phyloP scores from a whole-genome alignment of 2,329 filamentous ascomycete genomes.

The Gaeumannomyces tritici region DNA sequence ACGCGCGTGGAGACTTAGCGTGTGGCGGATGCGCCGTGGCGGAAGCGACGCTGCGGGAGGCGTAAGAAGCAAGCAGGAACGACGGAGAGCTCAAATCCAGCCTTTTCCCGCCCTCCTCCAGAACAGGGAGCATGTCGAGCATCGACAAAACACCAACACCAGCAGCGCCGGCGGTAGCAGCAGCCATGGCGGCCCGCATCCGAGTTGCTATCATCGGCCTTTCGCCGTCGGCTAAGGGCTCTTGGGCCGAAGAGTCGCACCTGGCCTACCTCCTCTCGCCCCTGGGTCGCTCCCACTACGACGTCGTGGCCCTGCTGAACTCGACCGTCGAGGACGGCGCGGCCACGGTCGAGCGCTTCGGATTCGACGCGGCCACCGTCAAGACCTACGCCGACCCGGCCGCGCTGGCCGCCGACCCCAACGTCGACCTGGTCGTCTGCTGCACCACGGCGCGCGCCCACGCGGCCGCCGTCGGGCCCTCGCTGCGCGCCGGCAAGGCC shows the following conservation, averaged over 20 bases:
- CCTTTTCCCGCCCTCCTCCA: no score
- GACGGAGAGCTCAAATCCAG: not conserved
- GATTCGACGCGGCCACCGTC: conserved; percentile 23
- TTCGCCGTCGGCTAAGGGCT: conserved; percentile 5
- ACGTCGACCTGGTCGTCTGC: conserved; percentile 43
- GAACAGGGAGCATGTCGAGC: not conserved
- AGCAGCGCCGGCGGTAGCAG: no score
- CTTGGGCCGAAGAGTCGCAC: conserved; percentile 29
- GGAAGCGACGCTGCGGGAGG: not conserved
- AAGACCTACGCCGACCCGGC: conserved; percentile 41
- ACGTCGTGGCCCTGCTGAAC: conserved; percentile 43
- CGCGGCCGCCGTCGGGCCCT: conserved; percentile 31
- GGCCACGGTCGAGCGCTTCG: conserved; percentile 31
- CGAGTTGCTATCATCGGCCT: conserved; percentile 8
- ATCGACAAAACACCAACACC: not conserved
- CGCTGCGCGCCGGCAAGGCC: conserved; percentile 39
- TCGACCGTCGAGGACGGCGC: conserved; percentile 32
- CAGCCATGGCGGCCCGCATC: conserved; percentile 4
- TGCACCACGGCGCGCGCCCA: conserved; percentile 30
- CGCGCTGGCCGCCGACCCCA: conserved; percentile 34
- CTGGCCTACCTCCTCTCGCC: conserved; percentile 48
- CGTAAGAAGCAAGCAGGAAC: not conserved
- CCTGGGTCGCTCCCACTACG: conserved; percentile 28
- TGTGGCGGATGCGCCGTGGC: not conserved
- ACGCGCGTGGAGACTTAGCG: not conserved